Base-by-base conservation (phyloP, 1,284 basidiomycete genomes). In the Cutaneotrichosporon sp. region DNA sequence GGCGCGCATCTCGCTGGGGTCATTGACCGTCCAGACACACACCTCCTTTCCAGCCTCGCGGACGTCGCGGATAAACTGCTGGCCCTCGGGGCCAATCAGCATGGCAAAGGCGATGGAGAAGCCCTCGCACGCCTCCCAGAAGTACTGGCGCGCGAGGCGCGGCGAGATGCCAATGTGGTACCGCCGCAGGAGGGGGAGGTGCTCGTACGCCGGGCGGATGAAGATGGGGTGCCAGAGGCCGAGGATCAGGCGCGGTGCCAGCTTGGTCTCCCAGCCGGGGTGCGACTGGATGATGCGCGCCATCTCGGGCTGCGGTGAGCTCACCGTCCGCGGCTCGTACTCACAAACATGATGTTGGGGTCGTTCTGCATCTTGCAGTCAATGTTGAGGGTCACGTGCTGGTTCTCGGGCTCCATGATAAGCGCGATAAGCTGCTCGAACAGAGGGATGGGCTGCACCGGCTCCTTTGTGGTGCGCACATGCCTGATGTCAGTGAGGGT, bases 11-110 rank as follows among this genome's bases (percentile, higher is more conserved):
- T 95, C 89, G 59, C 86, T 86, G 13, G 89, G 87, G 60, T 91
- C 86, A 76, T 98, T 99, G 36, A 98, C 95, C 0, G 95, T 99
- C 97, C 97, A 99, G 13, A 95, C 92, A 85, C 93, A 88, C 57
- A 97, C 73, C 72, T 87, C 87, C 84, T 99, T 99, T 20, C 90
- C 90, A 0, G 86, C 88, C 24, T 78, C 82, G 77, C 88, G 88
- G 78, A 91, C 94, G 66, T 95, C 89, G 54, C 83, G 79, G 62
- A 90, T 82, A 78, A 98, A 98, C 67, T 85, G 87, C 61, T 79
- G 74, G 0, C 79, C 79, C 66, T 92, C 92, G 11, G 80, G 73
- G 7, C 86, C 87, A 51, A 89, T 87, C 51, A 98, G 80, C 34
- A 87, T 80, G 0, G 83, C 83, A 79, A 97, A 98, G 57, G 84